Conservation (phyloP, 2,329 filamentous ascomycete genomes). For the Gaeumannomyces tritici region DNA sequence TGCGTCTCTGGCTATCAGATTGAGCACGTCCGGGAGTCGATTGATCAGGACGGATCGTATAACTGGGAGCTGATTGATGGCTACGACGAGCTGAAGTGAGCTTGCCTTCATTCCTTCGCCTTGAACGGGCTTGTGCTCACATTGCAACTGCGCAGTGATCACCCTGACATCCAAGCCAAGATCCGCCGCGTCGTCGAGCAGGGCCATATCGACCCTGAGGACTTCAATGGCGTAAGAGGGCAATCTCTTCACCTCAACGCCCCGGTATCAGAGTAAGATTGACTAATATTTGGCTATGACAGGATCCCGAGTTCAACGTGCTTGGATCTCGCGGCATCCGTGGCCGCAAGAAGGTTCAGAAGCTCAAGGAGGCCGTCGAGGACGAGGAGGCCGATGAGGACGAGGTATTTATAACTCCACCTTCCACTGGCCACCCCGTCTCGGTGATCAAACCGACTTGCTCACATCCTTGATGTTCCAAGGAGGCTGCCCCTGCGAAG, state of each 20-base stretch:
- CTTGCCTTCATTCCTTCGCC: slow-evolving; percentile 6
- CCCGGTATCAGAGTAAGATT: slow-evolving; percentile 1
- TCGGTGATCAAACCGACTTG: slow-evolving; percentile 2
- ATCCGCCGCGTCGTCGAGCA: slow-evolving; percentile 61
- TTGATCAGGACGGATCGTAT: slow-evolving; percentile 33
- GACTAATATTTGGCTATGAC: background rate
- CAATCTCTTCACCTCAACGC: background rate
- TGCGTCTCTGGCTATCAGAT: slow-evolving; percentile 75
- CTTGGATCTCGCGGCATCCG: slow-evolving; percentile 59
- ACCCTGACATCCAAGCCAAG: slow-evolving; percentile 61
- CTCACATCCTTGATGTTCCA: slow-evolving; percentile 11
- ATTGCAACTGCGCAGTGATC: slow-evolving; percentile 19
- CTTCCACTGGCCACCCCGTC: background rate
- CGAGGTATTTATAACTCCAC: slow-evolving; percentile 4
- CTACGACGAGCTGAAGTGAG: slow-evolving; percentile 61
- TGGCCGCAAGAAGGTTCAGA: slow-evolving; percentile 22
- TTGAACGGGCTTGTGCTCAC: slow-evolving; percentile 7
- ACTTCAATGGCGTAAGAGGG: slow-evolving; percentile 74
- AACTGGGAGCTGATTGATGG: slow-evolving; percentile 67
- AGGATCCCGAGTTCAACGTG: slow-evolving; percentile 69
- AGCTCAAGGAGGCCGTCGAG: slow-evolving; percentile 7
- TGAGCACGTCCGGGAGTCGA: slow-evolving; percentile 49
- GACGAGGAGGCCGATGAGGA: slow-evolving; percentile 17
- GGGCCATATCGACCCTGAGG: slow-evolving; percentile 74
- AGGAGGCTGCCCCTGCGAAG: slow-evolving; percentile 18